phyloP scores from a whole-genome alignment of 495 filamentous ascomycete genomes.

The Annulohypoxylon bovei region DNA sequence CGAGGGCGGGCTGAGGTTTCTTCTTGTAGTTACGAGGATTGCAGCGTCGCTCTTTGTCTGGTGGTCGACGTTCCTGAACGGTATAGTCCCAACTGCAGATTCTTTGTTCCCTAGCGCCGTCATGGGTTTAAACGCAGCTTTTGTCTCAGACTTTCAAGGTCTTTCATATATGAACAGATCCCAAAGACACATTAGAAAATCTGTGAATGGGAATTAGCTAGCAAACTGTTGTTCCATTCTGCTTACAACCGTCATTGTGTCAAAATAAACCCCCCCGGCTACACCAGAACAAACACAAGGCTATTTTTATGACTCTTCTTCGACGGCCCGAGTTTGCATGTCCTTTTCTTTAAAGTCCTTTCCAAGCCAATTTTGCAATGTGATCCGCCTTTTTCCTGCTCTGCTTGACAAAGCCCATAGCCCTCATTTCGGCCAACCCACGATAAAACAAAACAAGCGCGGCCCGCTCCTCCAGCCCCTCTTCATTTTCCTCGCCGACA shows the following conservation, averaged over 20 bases:
- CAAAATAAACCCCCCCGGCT: neutral
- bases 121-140: constrained; percentile 24
- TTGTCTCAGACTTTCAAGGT: constrained; percentile 42
- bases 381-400: constrained; percentile 94
- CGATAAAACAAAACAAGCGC: constrained; percentile 81
- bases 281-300: constrained; percentile 18
- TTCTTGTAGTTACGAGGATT: constrained; percentile 46
- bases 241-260: constrained; percentile 15
- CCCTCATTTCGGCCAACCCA: constrained; percentile 82
- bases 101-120: constrained; percentile 42
- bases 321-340: constrained; percentile 2
- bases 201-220: neutral
- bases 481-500: constrained; percentile 68
- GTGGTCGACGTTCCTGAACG: constrained; percentile 32
- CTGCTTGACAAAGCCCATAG: constrained; percentile 85
- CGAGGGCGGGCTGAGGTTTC: constrained; percentile 39
- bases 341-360: constrained; percentile 37
- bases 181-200: constrained; percentile 27
- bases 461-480: constrained; percentile 57
- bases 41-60: constrained; percentile 36
- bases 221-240: constrained; percentile 24
- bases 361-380: constrained; percentile 76
- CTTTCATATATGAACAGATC: constrained; percentile 35
- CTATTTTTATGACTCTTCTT: constrained; percentile 29
- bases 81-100: constrained; percentile 18